phyloP scores from a whole-genome alignment of 495 filamentous ascomycete species.

The Hypomontagnella monticulosa region DNA sequence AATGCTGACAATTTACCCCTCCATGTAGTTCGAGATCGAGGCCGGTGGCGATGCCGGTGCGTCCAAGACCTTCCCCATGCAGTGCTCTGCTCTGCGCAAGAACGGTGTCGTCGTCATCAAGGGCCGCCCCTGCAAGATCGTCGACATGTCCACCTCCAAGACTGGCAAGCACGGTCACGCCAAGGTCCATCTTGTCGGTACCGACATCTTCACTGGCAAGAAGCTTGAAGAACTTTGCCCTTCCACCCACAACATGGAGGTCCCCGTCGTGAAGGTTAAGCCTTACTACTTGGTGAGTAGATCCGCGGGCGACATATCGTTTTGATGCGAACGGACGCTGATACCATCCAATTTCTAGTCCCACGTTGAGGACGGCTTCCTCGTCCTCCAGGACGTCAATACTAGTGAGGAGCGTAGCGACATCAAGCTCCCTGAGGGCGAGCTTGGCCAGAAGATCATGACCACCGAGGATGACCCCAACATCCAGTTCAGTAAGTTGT shows the following conservation, averaged over 20 bases:
- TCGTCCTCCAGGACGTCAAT: constrained; percentile 82
- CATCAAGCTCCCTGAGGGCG: constrained; percentile 90
- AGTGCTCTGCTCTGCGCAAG: constrained; percentile 99
- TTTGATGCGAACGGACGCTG: not conserved
- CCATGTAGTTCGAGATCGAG: constrained; percentile 86
- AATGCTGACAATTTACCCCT: constrained; percentile 35
- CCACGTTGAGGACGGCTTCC: constrained; percentile 90
- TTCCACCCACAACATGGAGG: constrained; percentile 99
- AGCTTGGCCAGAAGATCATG: constrained; percentile 85
- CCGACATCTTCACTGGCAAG: constrained; percentile 99
- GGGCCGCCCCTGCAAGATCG: constrained; percentile 98
- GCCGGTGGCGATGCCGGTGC: constrained; percentile 93
- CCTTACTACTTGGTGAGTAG: constrained; percentile 94
- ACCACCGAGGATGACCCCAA: constrained; percentile 64
- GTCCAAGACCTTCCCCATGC: constrained; percentile 93
- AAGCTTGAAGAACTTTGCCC: constrained; percentile 99
- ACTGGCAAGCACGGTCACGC: constrained; percentile 99
- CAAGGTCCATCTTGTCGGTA: constrained; percentile 97
- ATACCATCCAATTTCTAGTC: constrained; percentile 63
- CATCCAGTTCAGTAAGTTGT: constrained; percentile 82
- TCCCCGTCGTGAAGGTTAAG: constrained; percentile 86
- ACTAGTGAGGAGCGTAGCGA: constrained; percentile 80
- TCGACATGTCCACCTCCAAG: constrained; percentile 99
- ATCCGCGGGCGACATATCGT: not conserved
- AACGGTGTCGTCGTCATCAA: constrained; percentile 98